Evolutionary conservation across 116 monocot genomes (phyloP), one percentile per base, ranked within the genome.

Genomic region (Trichopus zeylanicus): DNA sequence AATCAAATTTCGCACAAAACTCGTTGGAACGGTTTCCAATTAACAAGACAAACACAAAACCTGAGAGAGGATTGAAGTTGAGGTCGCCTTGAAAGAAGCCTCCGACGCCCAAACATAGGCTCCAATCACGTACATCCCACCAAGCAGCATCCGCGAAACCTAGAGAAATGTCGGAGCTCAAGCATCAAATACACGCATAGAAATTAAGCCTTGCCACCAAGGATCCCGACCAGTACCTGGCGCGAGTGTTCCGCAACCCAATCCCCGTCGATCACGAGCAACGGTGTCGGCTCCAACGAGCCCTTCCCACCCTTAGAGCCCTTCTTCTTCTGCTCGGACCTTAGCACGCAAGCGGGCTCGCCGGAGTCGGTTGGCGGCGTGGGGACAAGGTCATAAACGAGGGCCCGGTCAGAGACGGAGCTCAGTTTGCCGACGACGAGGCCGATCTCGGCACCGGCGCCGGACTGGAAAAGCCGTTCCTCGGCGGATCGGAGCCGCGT

Each of bases 241-340:
- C 87, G 87, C 47, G 91, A 84, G 51, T 98, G 98, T 70, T 98
- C 98, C 21, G 85, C 81, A n/a, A 98, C 75, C 98, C 98, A 98
- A 62, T 98, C 98, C 7, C 52, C 70, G 63, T 98, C 98, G 57
- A 98, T 53, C 26, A 46, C 22, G n/a, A 98, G 65, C 6, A 80
- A 65, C 30, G 76, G 42, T 4, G 57, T 31, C 24, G 48, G 20
- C 53, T 74, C 77, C 20, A 39, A 23, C 13, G 70, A 67, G 1
- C 56, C 15, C 58, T 65, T 78, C 67, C 67, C 79, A 9, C 75
- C 62, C 31, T 72, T 76, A 19, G 72, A 56, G 4, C 77, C 67
- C 56, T 66, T 77, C 73, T 75, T 86, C 54, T 47, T 65, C 12
- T 78, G 73, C 46, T 69, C 73, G 18, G 67, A 63, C 27, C 53